Evolutionary conservation across 495 filamentous ascomycete species (phyloP).

Genomic region (Penicillium subrubescens): DNA sequence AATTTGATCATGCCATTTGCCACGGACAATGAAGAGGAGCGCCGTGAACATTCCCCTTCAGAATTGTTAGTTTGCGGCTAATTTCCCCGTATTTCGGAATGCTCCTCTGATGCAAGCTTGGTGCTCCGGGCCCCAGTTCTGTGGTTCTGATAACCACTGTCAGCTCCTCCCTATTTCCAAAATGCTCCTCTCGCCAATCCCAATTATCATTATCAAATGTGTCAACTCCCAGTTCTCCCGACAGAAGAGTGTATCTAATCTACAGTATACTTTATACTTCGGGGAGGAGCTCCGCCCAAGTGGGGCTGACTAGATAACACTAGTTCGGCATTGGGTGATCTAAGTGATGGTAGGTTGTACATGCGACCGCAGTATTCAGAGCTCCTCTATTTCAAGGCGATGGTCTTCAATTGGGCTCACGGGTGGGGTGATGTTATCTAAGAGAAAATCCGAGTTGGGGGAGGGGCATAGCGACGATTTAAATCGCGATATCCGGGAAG

Average conservation of each 20-base stretch:
- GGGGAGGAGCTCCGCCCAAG: slow-evolving; percentile 22
- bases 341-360: no score
- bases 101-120: not conserved
- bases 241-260: not conserved
- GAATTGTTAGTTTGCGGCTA: not conserved
- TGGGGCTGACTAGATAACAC: not conserved
- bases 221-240: not conserved
- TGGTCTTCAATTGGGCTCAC: not conserved
- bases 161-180: not conserved
- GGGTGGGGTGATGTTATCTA: not conserved
- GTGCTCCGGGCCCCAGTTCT: not conserved
- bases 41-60: not conserved
- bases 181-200: not conserved
- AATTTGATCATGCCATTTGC: not conserved
- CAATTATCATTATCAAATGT: not conserved
- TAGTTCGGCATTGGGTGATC: not conserved
- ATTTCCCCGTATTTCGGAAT: not conserved
- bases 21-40: not conserved
- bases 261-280: not conserved
- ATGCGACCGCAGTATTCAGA: not conserved
- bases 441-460: not conserved
- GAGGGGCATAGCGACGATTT: slow-evolving; percentile 3
- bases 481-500: not conserved
- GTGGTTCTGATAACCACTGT: not conserved
- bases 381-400: not conserved